Evolutionary conservation across 805 yeast genomes (phyloP).

Genomic region (Candida ortonii): DNA sequence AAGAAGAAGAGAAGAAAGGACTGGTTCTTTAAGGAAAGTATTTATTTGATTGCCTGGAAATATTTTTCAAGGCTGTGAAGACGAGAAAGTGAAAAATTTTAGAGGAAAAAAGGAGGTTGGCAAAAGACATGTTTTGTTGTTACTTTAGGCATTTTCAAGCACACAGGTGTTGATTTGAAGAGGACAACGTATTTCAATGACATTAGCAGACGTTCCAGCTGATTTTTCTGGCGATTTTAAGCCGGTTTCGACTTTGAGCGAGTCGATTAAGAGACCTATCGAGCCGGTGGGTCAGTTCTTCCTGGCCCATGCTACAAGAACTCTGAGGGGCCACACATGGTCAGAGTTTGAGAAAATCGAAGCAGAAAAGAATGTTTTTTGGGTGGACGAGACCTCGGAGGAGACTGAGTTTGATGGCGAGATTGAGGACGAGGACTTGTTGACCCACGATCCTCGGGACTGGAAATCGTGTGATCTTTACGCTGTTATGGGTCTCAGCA

Average conservation of each 20-base stretch:
- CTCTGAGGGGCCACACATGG: conserved; percentile 97
- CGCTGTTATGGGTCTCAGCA: conserved; percentile 91
- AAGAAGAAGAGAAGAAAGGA: conserved; percentile 1
- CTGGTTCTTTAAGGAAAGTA: no score
- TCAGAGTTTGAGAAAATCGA: conserved; percentile 93
- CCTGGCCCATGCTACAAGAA: conserved; percentile 94
- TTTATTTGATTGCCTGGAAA: no score
- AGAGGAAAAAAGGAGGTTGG: not conserved
- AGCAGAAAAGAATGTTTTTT: conserved; percentile 81
- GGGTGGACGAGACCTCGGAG: conserved; percentile 58
- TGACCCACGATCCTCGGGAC: conserved; percentile 92
- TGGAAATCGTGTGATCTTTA: conserved; percentile 97
- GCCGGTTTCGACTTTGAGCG: conserved; percentile 48
- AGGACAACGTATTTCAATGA: no score
- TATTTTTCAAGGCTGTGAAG: no score
- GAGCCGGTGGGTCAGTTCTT: conserved; percentile 97
- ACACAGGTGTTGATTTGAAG: conserved; percentile 9
- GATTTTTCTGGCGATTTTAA: conserved; percentile 48
- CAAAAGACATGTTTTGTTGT: not conserved
- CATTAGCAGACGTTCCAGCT: conserved; percentile 54
- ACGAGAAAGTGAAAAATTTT: no score
- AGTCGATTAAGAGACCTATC: conserved; percentile 72
- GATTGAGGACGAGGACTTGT: conserved; percentile 56
- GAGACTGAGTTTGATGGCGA: conserved; percentile 75
- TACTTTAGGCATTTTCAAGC: not conserved